Conservation (phyloP, 176 grass and related monocot genomes). For the Rhynchospora pubera region DNA sequence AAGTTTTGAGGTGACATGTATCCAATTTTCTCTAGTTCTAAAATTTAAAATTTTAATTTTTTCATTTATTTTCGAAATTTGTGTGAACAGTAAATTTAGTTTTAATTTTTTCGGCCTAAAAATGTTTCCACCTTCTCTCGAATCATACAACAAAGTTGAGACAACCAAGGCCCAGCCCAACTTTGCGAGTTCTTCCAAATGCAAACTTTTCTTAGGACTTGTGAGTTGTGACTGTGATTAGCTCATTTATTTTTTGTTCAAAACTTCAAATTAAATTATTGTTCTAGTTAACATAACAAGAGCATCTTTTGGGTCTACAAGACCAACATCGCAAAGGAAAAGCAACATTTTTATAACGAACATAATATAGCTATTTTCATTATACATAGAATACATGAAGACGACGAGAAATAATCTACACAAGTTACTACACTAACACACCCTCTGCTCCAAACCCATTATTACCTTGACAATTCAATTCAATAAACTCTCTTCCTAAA, state of each 20-base stretch:
- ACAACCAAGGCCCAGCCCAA: too few species aligned
- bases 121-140: too few species aligned
- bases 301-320: neutral
- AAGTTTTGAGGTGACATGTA: too few species aligned
- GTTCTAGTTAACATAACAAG: neutral
- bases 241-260: neutral
- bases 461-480: constrained; percentile 16
- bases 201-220: too few species aligned
- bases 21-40: too few species aligned
- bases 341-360: neutral
- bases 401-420: neutral
- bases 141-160: too few species aligned
- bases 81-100: too few species aligned
- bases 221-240: neutral
- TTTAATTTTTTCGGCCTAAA: too few species aligned
- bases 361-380: neutral
- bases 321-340: neutral
- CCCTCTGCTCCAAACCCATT: neutral
- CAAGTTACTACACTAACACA: constrained; percentile 11
- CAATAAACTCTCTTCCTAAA: constrained; percentile 17
- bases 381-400: neutral
- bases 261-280: neutral
- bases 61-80: too few species aligned
- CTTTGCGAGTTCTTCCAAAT: too few species aligned
- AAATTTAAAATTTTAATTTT: too few species aligned